Conservation (phyloP, 192 early-diverging fungal species). For the Lunasporangiospora selenospora region DNA sequence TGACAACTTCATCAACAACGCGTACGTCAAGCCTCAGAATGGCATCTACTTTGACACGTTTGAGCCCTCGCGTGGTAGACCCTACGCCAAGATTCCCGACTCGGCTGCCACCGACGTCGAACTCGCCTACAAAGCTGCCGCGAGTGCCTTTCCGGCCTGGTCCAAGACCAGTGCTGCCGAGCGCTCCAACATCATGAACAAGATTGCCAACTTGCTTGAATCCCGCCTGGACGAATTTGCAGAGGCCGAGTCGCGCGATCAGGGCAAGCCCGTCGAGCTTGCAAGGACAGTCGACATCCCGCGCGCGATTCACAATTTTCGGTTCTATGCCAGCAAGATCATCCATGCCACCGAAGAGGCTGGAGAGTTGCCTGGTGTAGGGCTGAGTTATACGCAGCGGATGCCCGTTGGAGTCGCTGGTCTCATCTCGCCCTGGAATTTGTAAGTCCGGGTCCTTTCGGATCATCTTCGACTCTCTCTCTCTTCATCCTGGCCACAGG, state of each 20-base stretch:
- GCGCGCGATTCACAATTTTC: constrained; percentile 66
- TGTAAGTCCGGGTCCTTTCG: constrained; percentile 36
- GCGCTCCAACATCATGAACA: constrained; percentile 59
- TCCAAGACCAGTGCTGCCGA: constrained; percentile 52
- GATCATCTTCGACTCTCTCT: too few relatives aligned
- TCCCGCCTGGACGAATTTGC: constrained; percentile 64
- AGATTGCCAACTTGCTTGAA: constrained; percentile 62
- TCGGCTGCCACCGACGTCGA: constrained; percentile 64
- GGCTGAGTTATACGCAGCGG: constrained; percentile 55
- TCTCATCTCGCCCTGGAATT: constrained; percentile 75
- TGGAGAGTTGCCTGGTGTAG: constrained; percentile 56
- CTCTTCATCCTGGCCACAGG: too few relatives aligned
- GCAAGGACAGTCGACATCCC: constrained; percentile 69
- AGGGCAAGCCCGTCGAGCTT: constrained; percentile 71
- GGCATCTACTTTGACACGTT: constrained; percentile 60
- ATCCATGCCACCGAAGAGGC: constrained; percentile 54
- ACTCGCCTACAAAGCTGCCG: constrained; percentile 64
- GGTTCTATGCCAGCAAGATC: constrained; percentile 71
- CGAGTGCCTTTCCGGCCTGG: constrained; percentile 68
- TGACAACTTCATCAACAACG: constrained; percentile 69
- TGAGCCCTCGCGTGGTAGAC: constrained; percentile 61
- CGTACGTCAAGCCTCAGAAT: constrained; percentile 51
- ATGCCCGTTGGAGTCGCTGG: constrained; percentile 71
- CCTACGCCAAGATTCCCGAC: constrained; percentile 61
- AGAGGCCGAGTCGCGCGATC: constrained; percentile 69